Evolutionary conservation across 345 rosid species (phyloP).

Genomic region (Dipteronia dyeriana): DNA sequence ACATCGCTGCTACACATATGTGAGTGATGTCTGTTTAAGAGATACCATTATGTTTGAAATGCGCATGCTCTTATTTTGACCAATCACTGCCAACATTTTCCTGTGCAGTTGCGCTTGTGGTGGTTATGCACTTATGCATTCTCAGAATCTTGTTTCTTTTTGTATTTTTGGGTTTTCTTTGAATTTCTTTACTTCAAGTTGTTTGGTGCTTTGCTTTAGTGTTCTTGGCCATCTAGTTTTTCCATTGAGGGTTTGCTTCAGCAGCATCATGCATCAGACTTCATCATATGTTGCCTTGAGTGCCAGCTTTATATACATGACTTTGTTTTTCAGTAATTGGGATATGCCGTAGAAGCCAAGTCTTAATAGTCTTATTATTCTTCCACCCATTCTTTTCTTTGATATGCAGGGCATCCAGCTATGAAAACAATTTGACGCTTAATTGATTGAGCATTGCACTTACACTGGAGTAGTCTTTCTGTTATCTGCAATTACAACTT

Average conservation of each 20-base stretch:
- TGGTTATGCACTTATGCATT: neutral
- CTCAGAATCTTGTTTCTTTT: neutral
- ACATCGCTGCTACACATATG: neutral
- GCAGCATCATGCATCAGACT: neutral
- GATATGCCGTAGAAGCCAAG: neutral
- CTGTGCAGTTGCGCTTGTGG: neutral
- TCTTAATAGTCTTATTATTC: constrained; percentile 7
- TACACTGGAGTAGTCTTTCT: constrained; percentile 6
- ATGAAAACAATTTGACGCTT: constrained; percentile 16
- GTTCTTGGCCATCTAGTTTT: neutral
- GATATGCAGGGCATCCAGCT: constrained; percentile 23
- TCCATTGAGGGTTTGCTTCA: neutral
- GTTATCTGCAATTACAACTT: constrained; percentile 13
- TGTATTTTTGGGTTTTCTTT: neutral
- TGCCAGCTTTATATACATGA: neutral
- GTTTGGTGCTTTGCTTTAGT: neutral
- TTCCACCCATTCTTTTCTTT: neutral
- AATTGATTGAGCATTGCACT: constrained; percentile 22
- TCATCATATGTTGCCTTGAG: neutral
- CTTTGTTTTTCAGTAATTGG: neutral
- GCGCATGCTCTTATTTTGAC: neutral
- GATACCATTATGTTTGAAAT: neutral
- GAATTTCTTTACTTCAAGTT: neutral
- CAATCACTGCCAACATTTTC: neutral
- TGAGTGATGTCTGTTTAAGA: neutral